Evolutionary conservation across 306 rosid species (phyloP), one percentile per base, ranked within the genome.

Genomic region (Glycine soja): DNA sequence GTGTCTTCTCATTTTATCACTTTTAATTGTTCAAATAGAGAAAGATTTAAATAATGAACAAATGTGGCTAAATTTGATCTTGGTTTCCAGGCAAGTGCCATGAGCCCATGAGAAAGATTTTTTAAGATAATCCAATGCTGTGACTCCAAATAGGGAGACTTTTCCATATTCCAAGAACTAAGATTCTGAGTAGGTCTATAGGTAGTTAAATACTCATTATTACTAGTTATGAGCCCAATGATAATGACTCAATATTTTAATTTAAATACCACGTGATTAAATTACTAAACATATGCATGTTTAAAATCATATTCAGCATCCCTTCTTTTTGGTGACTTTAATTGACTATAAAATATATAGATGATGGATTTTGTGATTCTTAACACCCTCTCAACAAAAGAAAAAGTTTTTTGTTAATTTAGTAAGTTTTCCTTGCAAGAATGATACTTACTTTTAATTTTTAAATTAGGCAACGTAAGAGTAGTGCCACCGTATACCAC

Each of bases 181-280:
- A 61, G 30, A 38, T 38, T 66, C n/a, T 42, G 32, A 66, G 50
- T 65, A n/a, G 30, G 12, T 62, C 30, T 24, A 8, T 62, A 36
- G 48, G 19, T 36, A 24, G 30, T 45, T 43, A 42, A n/a, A n/a
- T 45, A 1, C 9, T 9, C 73, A 65, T 68, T 5, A 68, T 43
- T 24, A 24, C 30, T 24, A 10, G 34, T 52, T 66, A 64, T 19
- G 11, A n/a, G 16, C 5, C 50, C 74, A 71, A 56, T 66, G 46
- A n/a, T 56, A 47, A 19, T 45, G 30, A 13, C n/a, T 61, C 14
- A 50, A 51, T 40, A n/a, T 45, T 24, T 24, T 24, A 24, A 24
- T 42, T 18, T 18, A 69, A 68, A 43, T 43, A 32, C 8, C 70
- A 74, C 46, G 75, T 81, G 84, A 81, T 64, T 81, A 77, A 69